Evolutionary conservation across 768 basidiomycete genomes (phyloP).

Genomic region (Gautieria morchelliformis): DNA sequence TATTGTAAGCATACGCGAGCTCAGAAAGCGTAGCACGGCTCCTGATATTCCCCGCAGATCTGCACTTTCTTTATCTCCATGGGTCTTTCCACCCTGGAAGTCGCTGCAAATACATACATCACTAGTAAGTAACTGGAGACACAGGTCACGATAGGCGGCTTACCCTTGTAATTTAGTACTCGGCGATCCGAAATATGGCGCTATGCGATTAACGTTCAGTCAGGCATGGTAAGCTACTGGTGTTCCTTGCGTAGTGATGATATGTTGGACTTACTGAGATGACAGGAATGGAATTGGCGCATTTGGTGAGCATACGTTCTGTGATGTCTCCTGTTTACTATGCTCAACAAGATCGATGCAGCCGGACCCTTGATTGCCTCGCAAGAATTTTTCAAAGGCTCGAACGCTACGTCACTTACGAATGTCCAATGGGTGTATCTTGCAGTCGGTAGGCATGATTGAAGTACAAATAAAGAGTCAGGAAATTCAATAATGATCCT

Average conservation of each 20-base stretch:
- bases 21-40: background rate
- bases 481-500: background rate
- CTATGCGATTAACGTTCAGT: conserved; percentile 68
- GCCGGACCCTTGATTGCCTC: conserved; percentile 63
- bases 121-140: conserved; percentile 17
- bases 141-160: background rate
- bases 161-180: conserved; percentile 30
- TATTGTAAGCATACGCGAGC: background rate
- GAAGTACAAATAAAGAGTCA: conserved; percentile 18
- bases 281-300: conserved; percentile 9
- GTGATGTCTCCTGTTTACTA: background rate
- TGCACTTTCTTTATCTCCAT: conserved; percentile 10
- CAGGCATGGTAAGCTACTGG: conserved; percentile 33
- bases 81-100: conserved; percentile 58
- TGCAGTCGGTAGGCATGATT: conserved; percentile 38
- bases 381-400: conserved; percentile 62
- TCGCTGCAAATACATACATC: conserved; percentile 76
- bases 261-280: conserved; percentile 38
- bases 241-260: conserved; percentile 55
- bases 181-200: conserved; percentile 59
- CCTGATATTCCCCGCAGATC: background rate
- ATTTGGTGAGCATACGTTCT: background rate
- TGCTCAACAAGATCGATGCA: background rate
- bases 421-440: conserved; percentile 70
- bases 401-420: conserved; percentile 48